phyloP scores from a whole-genome alignment of 176 grass and related monocot genomes.

The Cymbopogon citratus region DNA sequence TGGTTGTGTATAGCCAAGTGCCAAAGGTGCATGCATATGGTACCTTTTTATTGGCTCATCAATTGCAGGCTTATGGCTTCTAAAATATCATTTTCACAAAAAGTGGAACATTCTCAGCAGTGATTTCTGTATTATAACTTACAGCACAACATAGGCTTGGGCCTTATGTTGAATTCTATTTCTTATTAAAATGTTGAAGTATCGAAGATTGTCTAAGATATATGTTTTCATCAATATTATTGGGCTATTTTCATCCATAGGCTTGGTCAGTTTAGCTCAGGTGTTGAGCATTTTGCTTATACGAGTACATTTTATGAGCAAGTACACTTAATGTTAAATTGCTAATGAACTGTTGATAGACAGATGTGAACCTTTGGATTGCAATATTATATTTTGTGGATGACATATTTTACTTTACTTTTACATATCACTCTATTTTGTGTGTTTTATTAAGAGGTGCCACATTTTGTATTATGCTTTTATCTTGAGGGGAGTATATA shows the following conservation, averaged over 20 bases:
- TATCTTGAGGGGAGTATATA: conserved; percentile 21
- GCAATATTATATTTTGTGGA: neutral
- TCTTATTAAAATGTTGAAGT: neutral
- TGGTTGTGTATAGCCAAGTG: neutral
- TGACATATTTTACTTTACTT: neutral
- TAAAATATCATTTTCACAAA: neutral
- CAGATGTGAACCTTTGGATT: neutral
- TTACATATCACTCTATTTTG: neutral
- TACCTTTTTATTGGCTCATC: neutral
- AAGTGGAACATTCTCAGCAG: neutral
- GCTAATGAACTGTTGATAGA: neutral
- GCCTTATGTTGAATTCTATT: neutral
- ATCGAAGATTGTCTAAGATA: neutral
- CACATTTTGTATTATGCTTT: conserved; percentile 4
- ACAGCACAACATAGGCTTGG: neutral
- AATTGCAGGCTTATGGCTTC: neutral
- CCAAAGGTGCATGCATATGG: neutral
- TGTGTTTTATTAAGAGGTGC: neutral
- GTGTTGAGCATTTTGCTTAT: neutral
- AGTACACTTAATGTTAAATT: neutral
- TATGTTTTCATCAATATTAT: neutral
- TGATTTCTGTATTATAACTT: neutral
- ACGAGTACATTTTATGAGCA: neutral
- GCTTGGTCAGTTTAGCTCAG: neutral
- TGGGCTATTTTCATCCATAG: neutral